Percentiles rank a stretch among this genome's conserved stretches.
These are phyloP conservation scores for Physcomitrellopsis africana DNA, from an alignment of 225 moss, liverwort and hornwort species.

Conservation along the genomic window DNA sequence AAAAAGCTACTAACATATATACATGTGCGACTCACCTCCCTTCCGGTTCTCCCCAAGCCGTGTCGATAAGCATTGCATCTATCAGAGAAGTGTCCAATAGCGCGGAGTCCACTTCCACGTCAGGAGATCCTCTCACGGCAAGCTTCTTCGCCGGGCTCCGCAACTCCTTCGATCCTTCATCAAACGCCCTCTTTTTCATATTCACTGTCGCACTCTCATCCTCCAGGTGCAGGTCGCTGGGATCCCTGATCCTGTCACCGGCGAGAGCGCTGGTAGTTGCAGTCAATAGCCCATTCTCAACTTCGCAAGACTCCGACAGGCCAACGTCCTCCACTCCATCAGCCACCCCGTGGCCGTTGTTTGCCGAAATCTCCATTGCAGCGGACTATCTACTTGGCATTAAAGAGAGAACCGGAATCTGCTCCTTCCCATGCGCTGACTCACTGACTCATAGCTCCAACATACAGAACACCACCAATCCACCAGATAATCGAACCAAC, in stretches of 20 bases:
- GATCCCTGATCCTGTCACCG: not conserved
- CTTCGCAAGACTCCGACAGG: not conserved
- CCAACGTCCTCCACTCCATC: slow-evolving; percentile 16
- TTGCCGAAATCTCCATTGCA: slow-evolving; percentile 20
- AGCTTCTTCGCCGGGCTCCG: slow-evolving; percentile 26
- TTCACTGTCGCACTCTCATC: slow-evolving; percentile 20
- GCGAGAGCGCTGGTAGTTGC: not conserved
- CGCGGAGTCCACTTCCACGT: slow-evolving; percentile 15
- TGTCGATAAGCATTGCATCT: slow-evolving; percentile 33
- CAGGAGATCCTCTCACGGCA: slow-evolving; percentile 10
- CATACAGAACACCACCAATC: not conserved
- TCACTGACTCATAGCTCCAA: slow-evolving; percentile 6
- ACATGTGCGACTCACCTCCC: slow-evolving; percentile 27
- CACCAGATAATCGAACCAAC: slow-evolving; percentile 21
- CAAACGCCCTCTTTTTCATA: slow-evolving; percentile 19
- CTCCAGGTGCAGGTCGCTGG: not conserved
- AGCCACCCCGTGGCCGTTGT: slow-evolving; percentile 16
- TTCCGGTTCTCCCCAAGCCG: slow-evolving; percentile 8
- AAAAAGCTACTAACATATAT: not conserved
- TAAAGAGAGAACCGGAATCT: not conserved
- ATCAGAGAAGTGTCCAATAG: slow-evolving; percentile 11
- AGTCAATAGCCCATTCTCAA: slow-evolving; percentile 13
- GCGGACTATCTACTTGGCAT: slow-evolving; percentile 6
- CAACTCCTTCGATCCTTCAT: slow-evolving; percentile 24
- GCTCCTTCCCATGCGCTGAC: not conserved